Base-by-base conservation (phyloP, 345 rosid species). In the Gossypium ekmanianum region DNA sequence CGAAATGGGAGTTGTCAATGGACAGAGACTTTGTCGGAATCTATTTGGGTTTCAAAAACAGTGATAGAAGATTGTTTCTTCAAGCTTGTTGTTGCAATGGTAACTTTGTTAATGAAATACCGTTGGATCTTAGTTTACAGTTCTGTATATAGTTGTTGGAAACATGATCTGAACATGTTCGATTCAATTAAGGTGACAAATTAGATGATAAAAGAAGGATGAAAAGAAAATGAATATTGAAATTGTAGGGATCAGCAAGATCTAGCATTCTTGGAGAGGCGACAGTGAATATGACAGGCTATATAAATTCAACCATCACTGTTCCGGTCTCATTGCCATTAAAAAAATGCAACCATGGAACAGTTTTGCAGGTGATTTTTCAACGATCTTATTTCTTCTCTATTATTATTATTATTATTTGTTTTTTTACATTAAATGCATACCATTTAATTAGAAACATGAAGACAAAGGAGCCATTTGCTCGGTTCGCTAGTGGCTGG, bases 181-280 rank as follows among this genome's bases (percentile, higher is more conserved):
- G 2, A 29, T 27, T 54, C 18, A 55, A 24, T 57, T 56, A 18
- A 10, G 61, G 29, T 13, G 18, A 48, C 11, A n/a, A 51, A 68
- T 26, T 26, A 24, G 29, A 27, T 24, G 20, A 27, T 61, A 34
- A 29, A 61, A 0, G 7, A 34, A 4, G 1, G 41, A 1, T 34
- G 7, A 24, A n/a, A n/a, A 7, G 9, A 18, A 5, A 74, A 61
- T 27, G 68, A 52, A 29, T 65, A 48, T 78, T 14, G 39, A 1
- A 1, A 18, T 76, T 20, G 17, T 48, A 89, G 94, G 94, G 94
- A 54, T 83, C 84, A 8, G 77, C 80, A 8, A 82, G 84, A 82
- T 89, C 88, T 24, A 86, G 91, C 43, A 76, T 86, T 67, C 87
- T 89, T 47, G 93, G 93, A 17, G 90, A 89, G 81, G 82, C 81